These are phyloP conservation scores for Fusarium incarnatum DNA, from an alignment of 2,329 filamentous ascomycete species.

Conservation along the genomic window DNA sequence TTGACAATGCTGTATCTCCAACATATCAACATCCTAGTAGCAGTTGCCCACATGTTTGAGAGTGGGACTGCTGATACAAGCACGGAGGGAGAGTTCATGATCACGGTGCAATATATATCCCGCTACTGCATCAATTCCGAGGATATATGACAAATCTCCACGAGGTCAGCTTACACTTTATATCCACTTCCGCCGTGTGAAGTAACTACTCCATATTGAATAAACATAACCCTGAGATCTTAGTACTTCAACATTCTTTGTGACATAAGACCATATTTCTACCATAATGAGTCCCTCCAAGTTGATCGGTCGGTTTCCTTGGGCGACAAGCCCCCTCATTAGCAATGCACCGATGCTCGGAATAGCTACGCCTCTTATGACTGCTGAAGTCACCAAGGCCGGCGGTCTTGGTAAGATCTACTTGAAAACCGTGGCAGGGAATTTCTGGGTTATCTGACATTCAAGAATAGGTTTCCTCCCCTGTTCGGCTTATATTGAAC, in stretches of 20 bases:
- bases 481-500: constrained; percentile 48
- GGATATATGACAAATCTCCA: constrained; percentile 32
- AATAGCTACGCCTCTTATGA: constrained; percentile 49
- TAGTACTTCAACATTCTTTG: not conserved
- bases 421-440: not conserved
- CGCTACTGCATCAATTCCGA: not conserved
- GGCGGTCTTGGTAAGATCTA: constrained; percentile 52
- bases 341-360: constrained; percentile 55
- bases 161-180: constrained; percentile 1
- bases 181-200: not conserved
- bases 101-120: not conserved
- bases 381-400: constrained; percentile 54
- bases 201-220: constrained; percentile 2
- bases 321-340: constrained; percentile 48
- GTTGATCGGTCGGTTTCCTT: constrained; percentile 49
- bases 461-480: constrained; percentile 50
- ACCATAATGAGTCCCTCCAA: constrained; percentile 43
- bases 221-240: not conserved
- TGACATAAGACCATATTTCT: not conserved
- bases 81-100: not conserved
- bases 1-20: not conserved
- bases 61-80: not conserved
- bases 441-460: not conserved
- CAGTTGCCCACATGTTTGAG: not conserved
- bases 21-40: not conserved